phyloP scores from a whole-genome alignment of 1,284 basidiomycete genomes.

The Rhizoctonia solani region DNA sequence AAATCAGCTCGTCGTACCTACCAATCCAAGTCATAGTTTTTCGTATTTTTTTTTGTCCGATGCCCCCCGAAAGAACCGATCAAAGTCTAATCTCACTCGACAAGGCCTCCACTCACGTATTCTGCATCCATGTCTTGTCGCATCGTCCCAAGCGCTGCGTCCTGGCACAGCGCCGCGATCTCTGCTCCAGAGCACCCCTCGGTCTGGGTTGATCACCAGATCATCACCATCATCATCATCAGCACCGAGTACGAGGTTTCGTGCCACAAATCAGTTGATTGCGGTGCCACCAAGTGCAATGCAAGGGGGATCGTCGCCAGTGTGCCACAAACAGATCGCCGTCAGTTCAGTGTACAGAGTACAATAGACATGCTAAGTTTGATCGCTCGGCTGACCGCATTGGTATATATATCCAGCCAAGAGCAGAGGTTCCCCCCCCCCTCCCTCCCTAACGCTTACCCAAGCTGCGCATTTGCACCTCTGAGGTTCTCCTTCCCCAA shows the following conservation, averaged over 20 bases:
- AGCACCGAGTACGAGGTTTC: neutral
- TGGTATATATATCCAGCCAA: no score
- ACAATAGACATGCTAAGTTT: no score
- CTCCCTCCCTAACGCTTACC: no score
- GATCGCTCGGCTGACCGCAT: no score
- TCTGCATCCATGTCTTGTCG: slow-evolving; percentile 78
- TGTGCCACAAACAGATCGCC: neutral
- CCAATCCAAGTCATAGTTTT: no score
- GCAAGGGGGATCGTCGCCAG: neutral
- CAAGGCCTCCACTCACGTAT: slow-evolving; percentile 56
- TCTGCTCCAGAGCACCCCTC: slow-evolving; percentile 97
- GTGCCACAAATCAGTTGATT: slow-evolving; percentile 6
- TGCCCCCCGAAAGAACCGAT: slow-evolving; percentile 12
- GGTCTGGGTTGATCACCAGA: slow-evolving; percentile 57
- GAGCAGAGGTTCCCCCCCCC: no score
- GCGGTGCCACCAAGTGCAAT: neutral
- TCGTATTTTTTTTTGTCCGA: no score
- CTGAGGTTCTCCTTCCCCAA: no score
- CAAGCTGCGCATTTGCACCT: no score
- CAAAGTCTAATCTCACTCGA: slow-evolving; percentile 10
- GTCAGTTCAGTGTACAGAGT: no score
- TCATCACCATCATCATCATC: neutral
- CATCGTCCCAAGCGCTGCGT: slow-evolving; percentile 92
- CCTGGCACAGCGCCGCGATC: slow-evolving; percentile 90
- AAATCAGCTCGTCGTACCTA: slow-evolving; percentile 81